Base-by-base conservation (phyloP, 2,329 filamentous ascomycete genomes). In the Microascus cirrosus region DNA sequence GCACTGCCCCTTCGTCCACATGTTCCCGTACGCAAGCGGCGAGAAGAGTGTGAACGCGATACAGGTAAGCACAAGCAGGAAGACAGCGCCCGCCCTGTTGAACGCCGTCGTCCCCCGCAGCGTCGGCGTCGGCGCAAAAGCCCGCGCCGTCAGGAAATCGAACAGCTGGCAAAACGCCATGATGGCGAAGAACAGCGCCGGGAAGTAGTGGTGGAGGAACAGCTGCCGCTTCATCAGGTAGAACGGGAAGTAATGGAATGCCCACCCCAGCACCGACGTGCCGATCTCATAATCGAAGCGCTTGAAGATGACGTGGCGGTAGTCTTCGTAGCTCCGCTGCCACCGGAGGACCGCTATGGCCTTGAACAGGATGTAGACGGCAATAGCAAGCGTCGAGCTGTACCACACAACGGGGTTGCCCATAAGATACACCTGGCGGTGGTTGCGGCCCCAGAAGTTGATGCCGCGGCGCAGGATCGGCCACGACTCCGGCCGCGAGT, bases 211-310 rank as follows among this genome's bases (percentile, higher is more conserved):
- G 73, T 99, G 94, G 61, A 99, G 79, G 81, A 99, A 99, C 39
- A 99, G 85, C 74, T 99, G 94, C 65, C 94, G 91, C 69, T 94
- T 85, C 94, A 99, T 97, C 59, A 99, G 82, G 77, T 85, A 99
- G 77, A 99, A 99, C 12, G 94, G 94, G 79, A 99, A 97, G 77
- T 96, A 99, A 74, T 99, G 94, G 72, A 99, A 87, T 54, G 89
- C 90, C 94, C 94, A 99, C 64, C 89, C 94, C 10, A 99, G 82
- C 35, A 96, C 87, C 20, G 85, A 90, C 57, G 85, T 90, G 61
- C 94, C 94, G 60, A 97, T 84, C 73, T 99, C 94, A 68, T 96
- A 97, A 73, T 97, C 94, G 71, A 97, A 99, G 59, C 94, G 90
- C 77, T 96, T 96, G 80, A 97, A 95, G 45, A 82, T 87, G 54